These are phyloP conservation scores for Pseudogymnoascus sp. DNA, from an alignment of 2,329 filamentous ascomycete species.

Conservation along the genomic window DNA sequence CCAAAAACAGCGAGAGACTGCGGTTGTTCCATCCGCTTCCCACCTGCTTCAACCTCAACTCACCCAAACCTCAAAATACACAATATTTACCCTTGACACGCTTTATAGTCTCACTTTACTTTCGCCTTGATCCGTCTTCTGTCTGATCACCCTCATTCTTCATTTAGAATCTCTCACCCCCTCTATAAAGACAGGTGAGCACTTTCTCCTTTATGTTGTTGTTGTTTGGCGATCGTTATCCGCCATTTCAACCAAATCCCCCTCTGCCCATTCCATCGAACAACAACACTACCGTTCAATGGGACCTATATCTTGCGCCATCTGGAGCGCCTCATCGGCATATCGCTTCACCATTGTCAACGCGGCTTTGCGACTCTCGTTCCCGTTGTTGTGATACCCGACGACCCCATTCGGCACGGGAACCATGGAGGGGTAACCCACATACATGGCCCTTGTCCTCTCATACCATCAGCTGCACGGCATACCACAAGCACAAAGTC, in stretches of 20 bases:
- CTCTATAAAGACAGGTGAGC: slow-evolving; percentile 22
- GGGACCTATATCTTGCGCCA: neutral
- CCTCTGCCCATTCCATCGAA: neutral
- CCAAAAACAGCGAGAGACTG: neutral
- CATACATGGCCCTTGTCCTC: neutral
- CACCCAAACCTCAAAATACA: slow-evolving; percentile 11
- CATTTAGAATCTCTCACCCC: slow-evolving; percentile 9
- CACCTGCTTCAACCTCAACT: slow-evolving; percentile 18
- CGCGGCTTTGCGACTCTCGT: slow-evolving; percentile 1
- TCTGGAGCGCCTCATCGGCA: neutral
- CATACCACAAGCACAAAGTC: neutral
- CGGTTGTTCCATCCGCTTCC: slow-evolving; percentile 22
- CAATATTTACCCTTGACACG: slow-evolving; percentile 11
- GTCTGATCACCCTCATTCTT: neutral
- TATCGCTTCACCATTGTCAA: neutral
- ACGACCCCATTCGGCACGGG: slow-evolving; percentile 1
- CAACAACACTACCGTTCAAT: slow-evolving; percentile 1
- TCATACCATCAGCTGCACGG: slow-evolving; percentile 2
- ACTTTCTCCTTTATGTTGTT: slow-evolving; percentile 19
- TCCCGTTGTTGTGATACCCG: slow-evolving; percentile 2
- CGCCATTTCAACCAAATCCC: slow-evolving; percentile 11
- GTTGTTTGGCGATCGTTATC: slow-evolving; percentile 21
- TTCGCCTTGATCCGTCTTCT: neutral
- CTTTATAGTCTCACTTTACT: slow-evolving; percentile 9
- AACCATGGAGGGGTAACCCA: slow-evolving; percentile 6